Evolutionary conservation across 805 yeast species (phyloP).

Genomic region (Teunomyces funiuensis): DNA sequence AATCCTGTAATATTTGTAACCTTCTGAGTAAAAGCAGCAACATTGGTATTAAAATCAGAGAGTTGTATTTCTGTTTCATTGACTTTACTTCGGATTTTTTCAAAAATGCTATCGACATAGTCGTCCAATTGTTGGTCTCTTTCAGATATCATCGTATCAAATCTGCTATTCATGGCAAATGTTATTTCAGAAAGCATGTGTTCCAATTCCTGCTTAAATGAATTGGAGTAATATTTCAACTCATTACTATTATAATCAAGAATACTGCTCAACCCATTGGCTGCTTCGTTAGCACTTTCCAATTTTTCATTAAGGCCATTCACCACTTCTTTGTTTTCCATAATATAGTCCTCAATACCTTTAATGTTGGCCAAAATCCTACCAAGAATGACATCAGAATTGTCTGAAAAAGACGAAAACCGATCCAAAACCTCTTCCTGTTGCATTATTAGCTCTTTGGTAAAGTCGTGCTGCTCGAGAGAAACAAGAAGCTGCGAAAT

Average conservation of each 20-base stretch:
- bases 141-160: neutral
- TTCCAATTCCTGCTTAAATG: neutral
- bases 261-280: neutral
- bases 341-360: neutral
- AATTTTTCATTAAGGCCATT: neutral
- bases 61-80: slow-evolving; percentile 2
- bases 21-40: neutral
- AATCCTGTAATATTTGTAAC: slow-evolving; percentile 1
- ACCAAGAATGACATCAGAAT: neutral
- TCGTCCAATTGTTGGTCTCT: neutral
- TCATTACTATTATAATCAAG: neutral
- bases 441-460: neutral
- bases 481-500: neutral
- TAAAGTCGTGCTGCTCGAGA: neutral
- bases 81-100: neutral
- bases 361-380: slow-evolving; percentile 2
- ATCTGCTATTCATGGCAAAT: neutral
- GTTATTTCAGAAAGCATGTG: neutral
- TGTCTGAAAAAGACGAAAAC: neutral
- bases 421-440: neutral
- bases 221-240: neutral
- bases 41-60: slow-evolving; percentile 1
- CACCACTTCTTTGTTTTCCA: neutral
- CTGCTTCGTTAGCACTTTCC: neutral
- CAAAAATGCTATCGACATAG: neutral